These are phyloP conservation scores for Trichoderma koningiopsis DNA, from an alignment of 2,329 filamentous ascomycete species.

Conservation along the genomic window DNA sequence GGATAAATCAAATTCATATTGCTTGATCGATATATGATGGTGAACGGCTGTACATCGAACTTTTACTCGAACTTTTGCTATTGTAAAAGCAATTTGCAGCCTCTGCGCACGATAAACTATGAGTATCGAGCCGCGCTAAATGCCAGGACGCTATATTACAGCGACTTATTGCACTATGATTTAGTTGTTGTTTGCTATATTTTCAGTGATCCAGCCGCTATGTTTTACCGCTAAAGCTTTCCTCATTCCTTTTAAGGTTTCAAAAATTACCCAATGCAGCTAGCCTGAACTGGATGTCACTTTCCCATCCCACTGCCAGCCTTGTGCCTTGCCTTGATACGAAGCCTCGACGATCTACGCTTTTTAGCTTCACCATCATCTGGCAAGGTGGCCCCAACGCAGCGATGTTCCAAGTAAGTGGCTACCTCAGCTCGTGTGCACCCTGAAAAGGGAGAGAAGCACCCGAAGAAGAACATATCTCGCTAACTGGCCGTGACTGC, in stretches of 20 bases:
- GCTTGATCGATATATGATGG: too few species aligned
- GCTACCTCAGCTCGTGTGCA: neutral
- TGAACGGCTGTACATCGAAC: neutral
- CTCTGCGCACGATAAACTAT: too few species aligned
- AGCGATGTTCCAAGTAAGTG: constrained; percentile 40
- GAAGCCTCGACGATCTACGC: constrained; percentile 10
- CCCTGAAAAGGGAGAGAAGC: neutral
- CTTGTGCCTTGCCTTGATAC: neutral
- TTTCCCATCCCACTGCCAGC: neutral
- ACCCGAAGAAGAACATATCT: neutral
- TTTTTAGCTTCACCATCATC: constrained; percentile 1
- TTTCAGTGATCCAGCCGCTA: neutral
- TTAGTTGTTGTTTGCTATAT: neutral
- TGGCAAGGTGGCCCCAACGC: neutral
- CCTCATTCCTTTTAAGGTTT: too few species aligned
- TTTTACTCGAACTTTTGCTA: too few species aligned
- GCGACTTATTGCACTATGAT: neutral
- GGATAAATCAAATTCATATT: too few species aligned
- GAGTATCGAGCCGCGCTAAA: too few species aligned
- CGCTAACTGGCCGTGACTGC: constrained; percentile 8
- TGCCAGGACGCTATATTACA: neutral
- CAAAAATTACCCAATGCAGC: neutral
- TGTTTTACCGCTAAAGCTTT: neutral
- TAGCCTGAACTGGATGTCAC: neutral
- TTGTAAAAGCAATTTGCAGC: too few species aligned